Percentiles rank a stretch among this genome's conserved stretches.
Evolutionary conservation across 371 early-diverging fungal species (phyloP).

Genomic region (Rhizopus sp.): DNA sequence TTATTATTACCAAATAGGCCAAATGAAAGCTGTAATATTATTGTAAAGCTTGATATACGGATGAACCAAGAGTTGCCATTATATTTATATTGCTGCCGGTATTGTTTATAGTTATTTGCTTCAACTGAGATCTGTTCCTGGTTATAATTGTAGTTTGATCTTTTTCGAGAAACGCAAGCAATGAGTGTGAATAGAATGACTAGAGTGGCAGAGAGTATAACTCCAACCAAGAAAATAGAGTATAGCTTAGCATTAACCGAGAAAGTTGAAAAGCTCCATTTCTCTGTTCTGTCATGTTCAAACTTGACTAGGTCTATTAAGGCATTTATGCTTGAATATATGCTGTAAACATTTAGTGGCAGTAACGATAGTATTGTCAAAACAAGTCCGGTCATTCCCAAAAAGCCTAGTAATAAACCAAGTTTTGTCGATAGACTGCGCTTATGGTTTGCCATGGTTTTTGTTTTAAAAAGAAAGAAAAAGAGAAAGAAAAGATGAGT

Average conservation of each 20-base stretch:
- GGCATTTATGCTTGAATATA: slow-evolving; percentile 13
- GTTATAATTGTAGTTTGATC: background rate
- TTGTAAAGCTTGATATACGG: slow-evolving; percentile 12
- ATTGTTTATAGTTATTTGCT: slow-evolving; percentile 5
- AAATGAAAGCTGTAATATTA: slow-evolving; percentile 19
- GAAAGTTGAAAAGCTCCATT: slow-evolving; percentile 4
- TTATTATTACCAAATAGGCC: slow-evolving; percentile 21
- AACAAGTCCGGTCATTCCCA: slow-evolving; percentile 29
- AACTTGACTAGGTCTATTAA: slow-evolving; percentile 10
- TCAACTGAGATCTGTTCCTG: slow-evolving; percentile 3
- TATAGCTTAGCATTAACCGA: slow-evolving; percentile 14
- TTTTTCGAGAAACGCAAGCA: slow-evolving; percentile 14
- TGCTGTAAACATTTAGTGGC: slow-evolving; percentile 26
- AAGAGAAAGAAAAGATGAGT: slow-evolving; percentile 3
- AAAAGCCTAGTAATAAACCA: slow-evolving; percentile 22
- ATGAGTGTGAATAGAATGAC: slow-evolving; percentile 13
- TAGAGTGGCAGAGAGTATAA: slow-evolving; percentile 12
- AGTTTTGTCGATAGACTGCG: slow-evolving; percentile 6
- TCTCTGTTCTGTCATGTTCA: slow-evolving; percentile 11
- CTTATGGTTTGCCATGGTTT: background rate
- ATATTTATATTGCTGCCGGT: background rate
- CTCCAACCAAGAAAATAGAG: slow-evolving; percentile 15
- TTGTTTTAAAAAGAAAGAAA: background rate
- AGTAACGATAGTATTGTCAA: slow-evolving; percentile 23
- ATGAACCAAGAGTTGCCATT: slow-evolving; percentile 23